These are phyloP conservation scores for Trichoderma citrinoviride DNA, from an alignment of 2,329 filamentous ascomycete species.

Conservation along the genomic window DNA sequence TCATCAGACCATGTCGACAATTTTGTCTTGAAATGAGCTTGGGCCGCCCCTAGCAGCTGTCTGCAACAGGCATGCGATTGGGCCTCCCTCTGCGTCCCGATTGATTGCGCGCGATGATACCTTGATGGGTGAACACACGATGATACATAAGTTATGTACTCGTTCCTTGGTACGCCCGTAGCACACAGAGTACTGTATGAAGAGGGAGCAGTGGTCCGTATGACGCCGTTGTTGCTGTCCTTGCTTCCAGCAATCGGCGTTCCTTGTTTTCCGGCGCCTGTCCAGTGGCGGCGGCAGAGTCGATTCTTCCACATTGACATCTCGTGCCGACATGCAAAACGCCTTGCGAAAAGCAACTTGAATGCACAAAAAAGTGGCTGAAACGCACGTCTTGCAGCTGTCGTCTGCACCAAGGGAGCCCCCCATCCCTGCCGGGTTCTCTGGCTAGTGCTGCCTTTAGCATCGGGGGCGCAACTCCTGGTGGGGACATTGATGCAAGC, in stretches of 20 bases:
- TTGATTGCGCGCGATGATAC: no score
- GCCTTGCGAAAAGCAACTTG: no score
- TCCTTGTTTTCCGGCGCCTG: no score
- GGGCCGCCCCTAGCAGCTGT: neutral
- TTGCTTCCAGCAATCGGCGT: no score
- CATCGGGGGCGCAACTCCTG: neutral
- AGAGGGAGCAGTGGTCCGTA: no score
- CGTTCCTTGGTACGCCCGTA: no score
- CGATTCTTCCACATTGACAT: no score
- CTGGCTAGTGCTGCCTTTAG: neutral
- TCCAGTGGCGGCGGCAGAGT: no score
- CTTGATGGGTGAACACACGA: no score
- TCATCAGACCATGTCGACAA: constrained; percentile 7
- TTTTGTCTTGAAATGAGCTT: constrained; percentile 12
- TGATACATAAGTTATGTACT: no score
- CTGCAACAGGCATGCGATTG: neutral
- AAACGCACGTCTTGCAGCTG: constrained; percentile 19
- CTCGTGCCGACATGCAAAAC: neutral
- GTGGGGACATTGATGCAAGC: neutral
- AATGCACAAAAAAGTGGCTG: neutral
- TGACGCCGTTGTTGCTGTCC: no score
- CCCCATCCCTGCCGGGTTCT: neutral
- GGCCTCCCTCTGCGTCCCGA: neutral
- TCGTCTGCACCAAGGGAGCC: constrained; percentile 2
- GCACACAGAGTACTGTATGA: no score